These are phyloP conservation scores for Phytopythium sindhum DNA, from an alignment of 352 stramenopile genomes.

Conservation along the genomic window DNA sequence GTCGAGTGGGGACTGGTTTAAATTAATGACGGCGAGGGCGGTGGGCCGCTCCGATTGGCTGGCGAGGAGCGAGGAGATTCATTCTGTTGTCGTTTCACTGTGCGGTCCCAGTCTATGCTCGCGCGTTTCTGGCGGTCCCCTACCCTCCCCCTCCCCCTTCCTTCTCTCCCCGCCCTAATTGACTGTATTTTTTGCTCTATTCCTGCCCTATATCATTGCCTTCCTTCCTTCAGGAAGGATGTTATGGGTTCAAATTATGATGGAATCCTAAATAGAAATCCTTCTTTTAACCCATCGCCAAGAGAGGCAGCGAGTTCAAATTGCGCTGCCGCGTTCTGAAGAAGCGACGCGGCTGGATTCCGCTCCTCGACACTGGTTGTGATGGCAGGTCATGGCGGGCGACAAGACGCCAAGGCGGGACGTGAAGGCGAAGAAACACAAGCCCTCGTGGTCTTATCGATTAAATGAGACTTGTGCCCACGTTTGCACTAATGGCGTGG, in stretches of 20 bases:
- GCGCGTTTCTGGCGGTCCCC: too few species aligned
- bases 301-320: too few species aligned
- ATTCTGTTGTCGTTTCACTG: not conserved
- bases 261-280: not conserved
- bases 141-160: too few species aligned
- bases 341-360: slow-evolving; percentile 1
- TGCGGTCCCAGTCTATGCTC: not conserved
- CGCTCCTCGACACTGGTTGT: not conserved
- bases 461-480: too few species aligned
- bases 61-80: not conserved
- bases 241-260: slow-evolving; percentile 1
- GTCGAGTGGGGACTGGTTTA: not conserved
- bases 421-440: too few species aligned
- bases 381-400: not conserved
- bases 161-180: not conserved
- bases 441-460: too few species aligned
- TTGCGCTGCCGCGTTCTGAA: not conserved
- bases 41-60: not conserved
- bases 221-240: not conserved
- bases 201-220: not conserved
- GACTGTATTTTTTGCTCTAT: not conserved
- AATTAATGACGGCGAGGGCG: not conserved
- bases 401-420: too few species aligned
- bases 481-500: too few species aligned
- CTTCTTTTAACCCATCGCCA: not conserved